These are phyloP conservation scores for Rhizopogon rudus DNA, from an alignment of 768 basidiomycete species.

Conservation along the genomic window DNA sequence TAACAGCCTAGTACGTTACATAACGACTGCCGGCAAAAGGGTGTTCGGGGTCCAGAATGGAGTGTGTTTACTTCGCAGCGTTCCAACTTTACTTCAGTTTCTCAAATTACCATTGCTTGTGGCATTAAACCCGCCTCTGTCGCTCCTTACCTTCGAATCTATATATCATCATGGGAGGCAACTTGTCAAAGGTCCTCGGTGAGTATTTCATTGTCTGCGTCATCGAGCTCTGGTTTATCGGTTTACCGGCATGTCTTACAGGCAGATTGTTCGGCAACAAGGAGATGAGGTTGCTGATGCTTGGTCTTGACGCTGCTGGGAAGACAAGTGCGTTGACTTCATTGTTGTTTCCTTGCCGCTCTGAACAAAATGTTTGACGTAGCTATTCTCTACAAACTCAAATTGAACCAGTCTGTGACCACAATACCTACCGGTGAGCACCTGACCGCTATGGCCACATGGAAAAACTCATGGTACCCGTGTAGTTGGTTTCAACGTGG, in stretches of 20 bases:
- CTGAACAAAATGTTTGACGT: slow-evolving; percentile 8
- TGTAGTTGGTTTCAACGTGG: slow-evolving; percentile 97
- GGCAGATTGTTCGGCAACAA: slow-evolving; percentile 97
- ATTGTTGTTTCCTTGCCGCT: slow-evolving; percentile 4
- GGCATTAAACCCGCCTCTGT: slow-evolving; percentile 36
- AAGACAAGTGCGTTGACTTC: slow-evolving; percentile 79
- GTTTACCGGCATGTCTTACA: slow-evolving; percentile 26
- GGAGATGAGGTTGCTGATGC: slow-evolving; percentile 97
- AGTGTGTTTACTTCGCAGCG: slow-evolving; percentile 6
- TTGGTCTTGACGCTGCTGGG: slow-evolving; percentile 95
- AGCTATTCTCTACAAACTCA: slow-evolving; percentile 99
- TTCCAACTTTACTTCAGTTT: slow-evolving; percentile 9
- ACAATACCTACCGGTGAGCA: slow-evolving; percentile 89
- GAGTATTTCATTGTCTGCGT: slow-evolving; percentile 14
- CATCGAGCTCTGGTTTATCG: not conserved
- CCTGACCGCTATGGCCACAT: not conserved
- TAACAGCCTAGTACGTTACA: too few species aligned
- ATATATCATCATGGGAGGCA: slow-evolving; percentile 66
- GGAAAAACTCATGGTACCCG: slow-evolving; percentile 1
- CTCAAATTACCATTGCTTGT: slow-evolving; percentile 24
- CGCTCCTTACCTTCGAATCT: slow-evolving; percentile 55
- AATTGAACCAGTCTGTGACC: slow-evolving; percentile 97
- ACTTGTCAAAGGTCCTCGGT: slow-evolving; percentile 84
- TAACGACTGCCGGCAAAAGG: not conserved
- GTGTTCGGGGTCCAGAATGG: slow-evolving; percentile 26